Evolutionary conservation across 2,329 filamentous ascomycete species (phyloP).

Genomic region (Sphaceloma murrayae): DNA sequence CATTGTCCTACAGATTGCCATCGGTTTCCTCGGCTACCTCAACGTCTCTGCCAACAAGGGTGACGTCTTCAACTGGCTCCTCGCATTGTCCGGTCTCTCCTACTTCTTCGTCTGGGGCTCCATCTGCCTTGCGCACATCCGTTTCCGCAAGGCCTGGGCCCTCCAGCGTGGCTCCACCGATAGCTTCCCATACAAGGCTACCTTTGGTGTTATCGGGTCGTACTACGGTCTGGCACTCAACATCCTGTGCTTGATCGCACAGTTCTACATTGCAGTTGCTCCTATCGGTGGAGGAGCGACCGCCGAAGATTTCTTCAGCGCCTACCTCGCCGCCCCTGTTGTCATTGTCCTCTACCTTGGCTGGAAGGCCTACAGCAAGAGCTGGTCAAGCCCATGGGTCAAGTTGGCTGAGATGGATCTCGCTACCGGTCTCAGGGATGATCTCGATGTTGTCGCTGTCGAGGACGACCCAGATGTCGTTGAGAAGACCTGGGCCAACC

Average conservation of each 20-base stretch:
- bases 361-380: conserved; percentile 21
- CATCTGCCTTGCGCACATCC: conserved; percentile 79
- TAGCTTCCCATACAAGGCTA: conserved; percentile 51
- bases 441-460: conserved; percentile 5
- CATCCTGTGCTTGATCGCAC: conserved; percentile 44
- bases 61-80: conserved; percentile 64
- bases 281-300: conserved; percentile 17
- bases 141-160: conserved; percentile 69
- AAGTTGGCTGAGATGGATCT: conserved; percentile 22
- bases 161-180: conserved; percentile 52
- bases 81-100: conserved; percentile 59
- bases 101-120: conserved; percentile 70
- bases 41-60: conserved; percentile 49
- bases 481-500: conserved; percentile 11
- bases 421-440: conserved; percentile 18
- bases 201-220: conserved; percentile 51
- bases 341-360: conserved; percentile 21
- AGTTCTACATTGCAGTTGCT: conserved; percentile 21
- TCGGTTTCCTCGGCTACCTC: conserved; percentile 68
- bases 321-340: conserved; percentile 22
- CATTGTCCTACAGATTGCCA: conserved; percentile 53
- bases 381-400: conserved; percentile 19
- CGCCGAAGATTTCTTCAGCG: conserved; percentile 21
- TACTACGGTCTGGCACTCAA: conserved; percentile 50
- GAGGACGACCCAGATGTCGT: neutral